Evolutionary conservation across 2,329 filamentous ascomycete species (phyloP).

Genomic region (Fusarium subglutinans): DNA sequence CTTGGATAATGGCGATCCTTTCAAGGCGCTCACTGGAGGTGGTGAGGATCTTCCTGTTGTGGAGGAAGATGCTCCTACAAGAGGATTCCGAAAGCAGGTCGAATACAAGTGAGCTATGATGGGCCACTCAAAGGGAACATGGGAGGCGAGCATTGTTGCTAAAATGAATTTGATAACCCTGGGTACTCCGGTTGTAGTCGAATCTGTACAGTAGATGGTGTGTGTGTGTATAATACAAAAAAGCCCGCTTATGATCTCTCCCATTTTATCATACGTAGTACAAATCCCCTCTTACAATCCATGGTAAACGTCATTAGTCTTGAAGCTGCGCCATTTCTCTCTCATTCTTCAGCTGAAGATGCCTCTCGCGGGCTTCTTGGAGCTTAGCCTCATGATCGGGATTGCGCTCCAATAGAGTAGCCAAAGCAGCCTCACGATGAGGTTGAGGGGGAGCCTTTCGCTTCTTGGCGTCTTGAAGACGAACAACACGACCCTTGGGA

Average conservation of each 20-base stretch:
- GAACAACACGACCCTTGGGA: constrained; percentile 85
- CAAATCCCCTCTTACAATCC: constrained; percentile 43
- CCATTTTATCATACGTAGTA: constrained; percentile 36
- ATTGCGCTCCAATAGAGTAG: constrained; percentile 57
- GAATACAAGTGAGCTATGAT: constrained; percentile 41
- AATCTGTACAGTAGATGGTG: constrained; percentile 46
- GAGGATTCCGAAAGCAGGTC: constrained; percentile 63
- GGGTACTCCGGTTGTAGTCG: constrained; percentile 40
- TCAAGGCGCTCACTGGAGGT: constrained; percentile 61
- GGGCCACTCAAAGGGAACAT: neutral
- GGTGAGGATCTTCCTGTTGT: constrained; percentile 50
- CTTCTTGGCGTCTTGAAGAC: constrained; percentile 90
- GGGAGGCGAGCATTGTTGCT: constrained; percentile 1
- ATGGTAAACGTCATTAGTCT: constrained; percentile 27
- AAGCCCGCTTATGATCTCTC: constrained; percentile 45
- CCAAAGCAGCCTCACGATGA: constrained; percentile 58
- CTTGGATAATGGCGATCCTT: constrained; percentile 77
- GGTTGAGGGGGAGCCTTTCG: constrained; percentile 68
- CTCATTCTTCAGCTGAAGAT: constrained; percentile 64
- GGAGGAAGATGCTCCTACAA: constrained; percentile 51
- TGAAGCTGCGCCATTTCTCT: constrained; percentile 45
- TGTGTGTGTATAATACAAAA: constrained; percentile 53
- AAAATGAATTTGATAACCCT: constrained; percentile 34
- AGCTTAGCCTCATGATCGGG: constrained; percentile 57
- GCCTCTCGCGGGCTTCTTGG: constrained; percentile 58